Conservation (phyloP, 768 basidiomycete genomes). For the Ephemerocybe angulata region DNA sequence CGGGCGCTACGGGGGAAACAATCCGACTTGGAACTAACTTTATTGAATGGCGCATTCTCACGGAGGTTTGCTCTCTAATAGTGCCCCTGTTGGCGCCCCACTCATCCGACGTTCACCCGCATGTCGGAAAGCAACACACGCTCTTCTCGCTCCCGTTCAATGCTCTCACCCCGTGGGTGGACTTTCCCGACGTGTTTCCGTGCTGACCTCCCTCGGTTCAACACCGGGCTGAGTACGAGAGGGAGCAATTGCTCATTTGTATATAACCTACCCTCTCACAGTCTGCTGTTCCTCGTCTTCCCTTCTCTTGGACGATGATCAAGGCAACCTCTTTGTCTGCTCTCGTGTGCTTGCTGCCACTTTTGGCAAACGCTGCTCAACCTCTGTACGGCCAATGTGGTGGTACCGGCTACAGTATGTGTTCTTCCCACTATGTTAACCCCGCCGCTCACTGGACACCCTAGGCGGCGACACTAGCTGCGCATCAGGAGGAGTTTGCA, state of each 20-base stretch:
- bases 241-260: not conserved
- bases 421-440: not conserved
- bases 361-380: slow-evolving; percentile 40
- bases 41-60: not conserved
- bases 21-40: not conserved
- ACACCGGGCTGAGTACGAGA: slow-evolving; percentile 32
- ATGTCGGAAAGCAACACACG: not conserved
- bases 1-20: too few relatives aligned
- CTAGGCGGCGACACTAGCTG: slow-evolving; percentile 39
- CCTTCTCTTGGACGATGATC: slow-evolving; percentile 34
- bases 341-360: slow-evolving; percentile 24
- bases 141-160: not conserved
- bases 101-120: slow-evolving; percentile 9
- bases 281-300: slow-evolving; percentile 2
- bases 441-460: not conserved
- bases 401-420: slow-evolving; percentile 48
- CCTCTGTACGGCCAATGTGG: slow-evolving; percentile 52
- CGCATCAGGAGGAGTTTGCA: slow-evolving; percentile 34
- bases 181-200: slow-evolving; percentile 28
- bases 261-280: not conserved
- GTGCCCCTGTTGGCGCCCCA: not conserved
- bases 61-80: not conserved
- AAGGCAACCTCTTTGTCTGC: slow-evolving; percentile 39
- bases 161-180: not conserved
- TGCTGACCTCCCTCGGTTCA: slow-evolving; percentile 25